phyloP scores from a whole-genome alignment of 495 filamentous ascomycete species.

The Hapsidospora chrysogenum region DNA sequence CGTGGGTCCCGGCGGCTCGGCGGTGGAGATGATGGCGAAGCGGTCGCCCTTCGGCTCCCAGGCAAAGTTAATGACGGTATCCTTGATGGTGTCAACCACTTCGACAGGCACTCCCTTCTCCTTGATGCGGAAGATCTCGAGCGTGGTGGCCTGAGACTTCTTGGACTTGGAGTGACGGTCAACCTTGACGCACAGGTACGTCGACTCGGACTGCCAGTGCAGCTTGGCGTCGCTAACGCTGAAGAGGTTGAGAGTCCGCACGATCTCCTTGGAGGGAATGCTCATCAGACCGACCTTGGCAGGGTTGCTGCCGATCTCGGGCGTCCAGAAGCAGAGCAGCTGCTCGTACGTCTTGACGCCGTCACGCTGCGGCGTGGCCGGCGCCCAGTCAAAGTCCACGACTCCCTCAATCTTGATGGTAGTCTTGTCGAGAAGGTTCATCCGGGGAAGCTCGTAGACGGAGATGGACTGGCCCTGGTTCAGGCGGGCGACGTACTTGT shows the following conservation, averaged over 20 bases:
- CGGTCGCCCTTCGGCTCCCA: slow-evolving; percentile 97
- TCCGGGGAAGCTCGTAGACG: slow-evolving; percentile 83
- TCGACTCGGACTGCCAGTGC: slow-evolving; percentile 88
- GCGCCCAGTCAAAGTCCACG: slow-evolving; percentile 96
- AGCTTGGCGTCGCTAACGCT: slow-evolving; percentile 94
- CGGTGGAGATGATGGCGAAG: slow-evolving; percentile 92
- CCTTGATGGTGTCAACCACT: slow-evolving; percentile 91
- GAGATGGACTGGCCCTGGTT: slow-evolving; percentile 78
- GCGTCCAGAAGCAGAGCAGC: slow-evolving; percentile 95
- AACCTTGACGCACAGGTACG: slow-evolving; percentile 94
- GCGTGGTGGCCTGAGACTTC: slow-evolving; percentile 88
- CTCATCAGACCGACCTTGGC: slow-evolving; percentile 93
- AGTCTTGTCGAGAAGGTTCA: slow-evolving; percentile 78
- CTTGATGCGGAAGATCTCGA: slow-evolving; percentile 91
- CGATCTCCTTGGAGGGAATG: slow-evolving; percentile 82
- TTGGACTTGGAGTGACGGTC: slow-evolving; percentile 98
- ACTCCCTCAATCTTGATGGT: slow-evolving; percentile 90
- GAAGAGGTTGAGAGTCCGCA: slow-evolving; percentile 90
- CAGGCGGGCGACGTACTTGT: slow-evolving; percentile 90
- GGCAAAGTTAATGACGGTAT: slow-evolving; percentile 96
- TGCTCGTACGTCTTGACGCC: slow-evolving; percentile 83
- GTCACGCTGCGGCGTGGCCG: slow-evolving; percentile 59
- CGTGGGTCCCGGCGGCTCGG: slow-evolving; percentile 59
- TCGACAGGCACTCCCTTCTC: slow-evolving; percentile 98
- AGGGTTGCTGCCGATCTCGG: slow-evolving; percentile 96